Evolutionary conservation across 2,329 filamentous ascomycete genomes (phyloP), one percentile per base, ranked within the genome.

Genomic region (Ceratocystis alfenasii): DNA sequence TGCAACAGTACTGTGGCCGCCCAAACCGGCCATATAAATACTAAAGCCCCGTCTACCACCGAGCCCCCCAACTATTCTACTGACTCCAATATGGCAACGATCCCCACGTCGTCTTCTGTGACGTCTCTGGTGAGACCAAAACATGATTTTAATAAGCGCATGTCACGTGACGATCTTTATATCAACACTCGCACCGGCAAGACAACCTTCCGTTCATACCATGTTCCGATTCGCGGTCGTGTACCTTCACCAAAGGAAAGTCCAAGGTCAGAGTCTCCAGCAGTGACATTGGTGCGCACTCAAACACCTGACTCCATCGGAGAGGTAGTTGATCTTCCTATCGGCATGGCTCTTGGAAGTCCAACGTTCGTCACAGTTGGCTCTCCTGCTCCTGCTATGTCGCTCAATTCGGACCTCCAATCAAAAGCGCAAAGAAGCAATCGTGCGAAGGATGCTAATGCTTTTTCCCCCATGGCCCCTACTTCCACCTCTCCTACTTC

Each of bases 311-410:
- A 79, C 66, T 78, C 78, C 7, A 70, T 77, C 64, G 73, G 72
- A 36, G 77, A 78, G n/a, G 7, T 45, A 1, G 45, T 57, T 5
- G 33, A 53, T 25, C 41, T 63, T 68, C 79, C 77, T 70, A 90
- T 91, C 68, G 88, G 88, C 8, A 86, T 91, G 80, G 88, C 88
- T 1, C 75, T 90, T 66, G 88, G 87, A 41, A 90, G 87, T 71
- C 88, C 88, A 12, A 65, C 67, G n/a, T 63, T 67, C 22, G 44
- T 64, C 15, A 55, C 67, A 5, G 20, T 41, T 25, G 64, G 41
- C 28, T 50, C 30, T 20, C 20, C 20, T 36, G 41, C 6, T 17
- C 22, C 63, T 30, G 57, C 33, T 15, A 15, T 12, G n/a, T 41
- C 20, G 33, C 7, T 17, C 7, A 44, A 57, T 10, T 22, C 1